Evolutionary conservation across 2,329 filamentous ascomycete species (phyloP), one percentile per base, ranked within the genome.

Genomic region (Verticillium longisporum): DNA sequence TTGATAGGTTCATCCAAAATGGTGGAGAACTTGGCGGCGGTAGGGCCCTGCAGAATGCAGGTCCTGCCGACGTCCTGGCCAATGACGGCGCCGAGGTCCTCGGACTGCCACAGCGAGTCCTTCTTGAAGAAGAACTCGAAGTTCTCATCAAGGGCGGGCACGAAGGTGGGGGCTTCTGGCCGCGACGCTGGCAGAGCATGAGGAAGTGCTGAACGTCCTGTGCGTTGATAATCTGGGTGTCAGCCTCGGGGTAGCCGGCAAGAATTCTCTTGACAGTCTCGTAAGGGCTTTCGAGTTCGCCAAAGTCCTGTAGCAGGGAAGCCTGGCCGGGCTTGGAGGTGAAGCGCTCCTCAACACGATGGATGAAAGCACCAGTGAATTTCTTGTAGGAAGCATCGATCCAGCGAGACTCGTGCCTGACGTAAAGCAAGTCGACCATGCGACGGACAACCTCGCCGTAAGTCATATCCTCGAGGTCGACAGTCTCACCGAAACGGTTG

Each of bases 91-190:
- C 96, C 94, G 11, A 99, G 83, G 71, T 99, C 95, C 77, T 99
- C 95, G 1, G 95, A 98, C 78, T 99, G 95, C 95, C 95, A 99
- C 7, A 99, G 84, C 1, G 95, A 99, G 75, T 99, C 95, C 81
- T 99, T 99, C 87, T 99, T 99, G 88, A 99, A 99, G 81, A 92
- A 99, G 78, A 96, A 97, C 73, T 99, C 95, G 67, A 99, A 99
- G 73, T 94, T 97, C 65, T 96, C 92, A 69, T 99, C 95, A 26
- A 99, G 83, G n/a, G 90, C 83, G 5, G 95, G 95, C 34, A 99
- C 93, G 73, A 99, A 99, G 0, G 94, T 95, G 33, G 96, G 91
- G 95, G 95, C 83, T 99, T 99, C 81, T 99, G 95, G 50, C 89
- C 89, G 56, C 90, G 91, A 41, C 92, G 88, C 78, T 95, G 88